These are phyloP conservation scores for Acanthamoeba royreba DNA, from an alignment of 208 protist species.

Conservation along the genomic window DNA sequence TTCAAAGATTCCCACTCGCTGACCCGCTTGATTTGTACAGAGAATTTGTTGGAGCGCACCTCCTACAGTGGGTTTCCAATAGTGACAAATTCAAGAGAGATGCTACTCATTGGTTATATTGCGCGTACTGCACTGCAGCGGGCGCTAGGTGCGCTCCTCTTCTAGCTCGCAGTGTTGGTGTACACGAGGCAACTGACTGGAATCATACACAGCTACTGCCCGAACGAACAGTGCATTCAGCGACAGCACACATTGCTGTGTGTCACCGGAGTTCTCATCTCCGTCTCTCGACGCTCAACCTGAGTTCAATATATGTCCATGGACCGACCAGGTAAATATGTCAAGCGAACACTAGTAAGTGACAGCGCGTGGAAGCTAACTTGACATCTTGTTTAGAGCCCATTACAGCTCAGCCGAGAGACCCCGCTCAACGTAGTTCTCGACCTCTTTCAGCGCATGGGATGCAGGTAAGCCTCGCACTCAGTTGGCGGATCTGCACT, in stretches of 20 bases:
- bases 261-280: background rate
- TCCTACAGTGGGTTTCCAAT: background rate
- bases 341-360: background rate
- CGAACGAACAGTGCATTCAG: background rate
- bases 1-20: background rate
- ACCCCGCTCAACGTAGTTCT: background rate
- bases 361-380: background rate
- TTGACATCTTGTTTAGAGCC: background rate
- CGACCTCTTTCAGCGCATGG: background rate
- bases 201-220: background rate
- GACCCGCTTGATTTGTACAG: background rate
- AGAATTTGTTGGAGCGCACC: background rate
- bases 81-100: background rate
- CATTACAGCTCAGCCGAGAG: background rate
- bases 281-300: background rate
- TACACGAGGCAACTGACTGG: background rate
- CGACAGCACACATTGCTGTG: background rate
- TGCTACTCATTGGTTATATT: background rate
- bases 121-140: background rate
- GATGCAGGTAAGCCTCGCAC: too few species aligned
- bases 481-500: too few species aligned
- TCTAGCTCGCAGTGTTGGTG: background rate
- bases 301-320: background rate
- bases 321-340: background rate
- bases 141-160: background rate